phyloP scores from a whole-genome alignment of 2,329 filamentous ascomycete species.

The Xylaria sp. region DNA sequence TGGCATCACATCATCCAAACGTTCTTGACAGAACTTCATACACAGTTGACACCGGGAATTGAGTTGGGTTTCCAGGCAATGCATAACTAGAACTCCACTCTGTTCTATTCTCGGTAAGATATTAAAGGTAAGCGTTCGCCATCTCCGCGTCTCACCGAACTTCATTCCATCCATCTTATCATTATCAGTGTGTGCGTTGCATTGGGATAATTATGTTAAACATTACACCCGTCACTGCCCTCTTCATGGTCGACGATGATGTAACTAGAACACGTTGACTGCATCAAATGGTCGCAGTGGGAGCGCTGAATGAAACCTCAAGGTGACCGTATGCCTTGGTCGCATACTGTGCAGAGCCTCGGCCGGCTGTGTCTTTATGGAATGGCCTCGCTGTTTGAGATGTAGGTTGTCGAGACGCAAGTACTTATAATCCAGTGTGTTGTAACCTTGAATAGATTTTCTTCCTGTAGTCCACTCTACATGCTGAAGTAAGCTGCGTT shows the following conservation, averaged over 20 bases:
- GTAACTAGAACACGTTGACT: background rate
- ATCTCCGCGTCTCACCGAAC: background rate
- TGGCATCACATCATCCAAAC: background rate
- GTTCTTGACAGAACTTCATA: background rate
- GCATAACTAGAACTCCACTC: background rate
- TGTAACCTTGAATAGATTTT: background rate
- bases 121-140: background rate
- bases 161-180: background rate
- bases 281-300: constrained; percentile 12
- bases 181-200: background rate
- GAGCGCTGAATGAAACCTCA: background rate
- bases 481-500: background rate
- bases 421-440: background rate
- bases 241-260: background rate
- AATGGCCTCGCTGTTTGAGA: background rate
- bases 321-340: background rate
- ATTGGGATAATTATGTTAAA: background rate
- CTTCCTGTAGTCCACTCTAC: background rate
- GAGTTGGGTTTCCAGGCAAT: background rate
- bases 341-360: background rate
- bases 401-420: background rate
- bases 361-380: background rate
- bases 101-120: background rate
- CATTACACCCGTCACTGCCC: background rate
- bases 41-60: background rate